Base-by-base conservation (phyloP, 768 basidiomycete species). In the Krasilnikovozyma curviuscula region DNA sequence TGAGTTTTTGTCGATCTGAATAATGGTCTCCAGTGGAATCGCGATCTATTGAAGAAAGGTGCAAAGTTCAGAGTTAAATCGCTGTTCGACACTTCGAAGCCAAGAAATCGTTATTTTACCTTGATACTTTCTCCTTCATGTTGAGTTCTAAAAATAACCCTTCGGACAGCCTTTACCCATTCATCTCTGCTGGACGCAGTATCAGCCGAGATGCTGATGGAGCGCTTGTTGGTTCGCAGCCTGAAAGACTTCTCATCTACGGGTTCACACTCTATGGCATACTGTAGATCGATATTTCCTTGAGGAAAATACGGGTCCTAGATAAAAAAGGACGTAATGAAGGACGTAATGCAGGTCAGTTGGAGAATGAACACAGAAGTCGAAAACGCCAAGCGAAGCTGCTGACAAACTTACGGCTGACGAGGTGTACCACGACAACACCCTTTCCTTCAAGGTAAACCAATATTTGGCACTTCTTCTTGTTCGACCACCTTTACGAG, bases 251-350 rank as follows among this genome's bases (percentile, higher is more conserved):
- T 81, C 61, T 84, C 78, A 57, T 81, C 81, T 7, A 86, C 89
- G 28, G 82, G 70, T 46, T 95, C 89, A 61, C 91, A 93, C 21
- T 81, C 74, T 38, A 84, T 80, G 7, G 82, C 81, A 64, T 97
- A 97, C 52, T 88, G 82, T 28, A 98, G 67, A 58, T 93, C 86
- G n/a, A 89, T 72, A 48, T 95, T 86, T 23, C 88, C 93, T 55
- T 88, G 83, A 10, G 89, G 83, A 63, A 98, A 98, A 65, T 98
- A 98, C 2, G 89, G 91, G 57, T 98, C 88, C 86, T 91, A 52
- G 42, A 2, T 4, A 18, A 38, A 18, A 23, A 7, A 21, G 18
- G 28, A 14, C 21, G 10, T 7, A 37, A 37, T 5, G 7, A 10
- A 37, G 33, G 56, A 46, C 10, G 46, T 44, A 33, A 12, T 51